A percentile compares a stretch with the other conserved stretches of the same genome.
phyloP scores from a whole-genome alignment of 73 alveolate genomes.

The Tetrahymena elliotti region DNA sequence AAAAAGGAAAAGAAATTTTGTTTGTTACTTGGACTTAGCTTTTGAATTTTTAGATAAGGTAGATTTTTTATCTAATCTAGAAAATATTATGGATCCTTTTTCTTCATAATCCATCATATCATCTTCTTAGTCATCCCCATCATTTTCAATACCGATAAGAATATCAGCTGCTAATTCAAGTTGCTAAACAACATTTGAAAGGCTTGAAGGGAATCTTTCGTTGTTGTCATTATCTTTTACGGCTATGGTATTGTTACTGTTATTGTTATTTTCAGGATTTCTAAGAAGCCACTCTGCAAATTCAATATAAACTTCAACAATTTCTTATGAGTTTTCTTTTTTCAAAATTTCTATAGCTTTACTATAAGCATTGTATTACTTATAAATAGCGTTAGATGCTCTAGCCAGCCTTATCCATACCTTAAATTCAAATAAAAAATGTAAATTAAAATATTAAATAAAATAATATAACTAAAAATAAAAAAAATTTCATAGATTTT shows the following conservation, averaged over 20 bases:
- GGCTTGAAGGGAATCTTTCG: neutral
- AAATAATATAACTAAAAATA: too few species aligned
- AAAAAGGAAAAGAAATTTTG: too few species aligned
- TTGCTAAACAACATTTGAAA: constrained; percentile 82
- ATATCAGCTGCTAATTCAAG: constrained; percentile 91
- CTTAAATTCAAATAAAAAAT: neutral
- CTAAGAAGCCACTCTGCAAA: constrained; percentile 92
- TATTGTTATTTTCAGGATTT: constrained; percentile 70
- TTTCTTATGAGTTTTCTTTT: constrained; percentile 90
- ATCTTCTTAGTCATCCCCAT: constrained; percentile 93
- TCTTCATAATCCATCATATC: constrained; percentile 67
- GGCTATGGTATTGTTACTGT: neutral
- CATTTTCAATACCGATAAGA: constrained; percentile 91
- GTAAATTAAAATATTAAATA: neutral
- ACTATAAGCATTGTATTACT: constrained; percentile 89
- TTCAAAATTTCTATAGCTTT: constrained; percentile 90
- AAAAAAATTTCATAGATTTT: too few species aligned
- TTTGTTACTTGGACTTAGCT: constrained; percentile 8
- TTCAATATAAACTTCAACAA: constrained; percentile 91
- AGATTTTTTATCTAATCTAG: constrained; percentile 44
- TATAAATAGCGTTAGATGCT: constrained; percentile 77
- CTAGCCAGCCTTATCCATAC: constrained; percentile 97
- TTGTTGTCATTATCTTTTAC: neutral
- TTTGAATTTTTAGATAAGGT: constrained; percentile 33
- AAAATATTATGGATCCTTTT: constrained; percentile 58